Evolutionary conservation across 305 asterid species (phyloP).

Genomic region (Fraxinus angustifolia): DNA sequence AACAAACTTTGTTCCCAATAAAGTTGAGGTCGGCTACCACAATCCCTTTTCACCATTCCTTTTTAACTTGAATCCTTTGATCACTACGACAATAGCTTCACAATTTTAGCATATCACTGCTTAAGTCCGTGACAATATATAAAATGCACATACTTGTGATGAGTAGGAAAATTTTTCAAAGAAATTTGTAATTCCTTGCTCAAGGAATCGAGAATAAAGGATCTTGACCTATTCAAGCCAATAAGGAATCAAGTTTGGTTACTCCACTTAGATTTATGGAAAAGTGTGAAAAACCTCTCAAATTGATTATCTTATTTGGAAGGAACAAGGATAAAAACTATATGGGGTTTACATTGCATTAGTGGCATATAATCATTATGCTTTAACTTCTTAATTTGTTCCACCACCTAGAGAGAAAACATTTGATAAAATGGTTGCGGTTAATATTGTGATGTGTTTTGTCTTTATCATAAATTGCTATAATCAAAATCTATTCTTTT

Average conservation of each 20-base stretch:
- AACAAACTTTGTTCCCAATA: not conserved
- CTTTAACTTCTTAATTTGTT: not conserved
- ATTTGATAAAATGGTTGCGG: not conserved
- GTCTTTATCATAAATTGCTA: not conserved
- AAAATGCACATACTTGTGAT: not conserved
- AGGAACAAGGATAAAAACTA: not conserved
- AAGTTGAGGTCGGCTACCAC: not conserved
- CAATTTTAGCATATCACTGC: not conserved
- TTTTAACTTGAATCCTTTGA: not conserved
- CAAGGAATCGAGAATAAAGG: not conserved
- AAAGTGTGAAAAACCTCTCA: not conserved
- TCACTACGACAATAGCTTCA: not conserved
- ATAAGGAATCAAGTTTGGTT: not conserved
- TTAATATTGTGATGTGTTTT: not conserved
- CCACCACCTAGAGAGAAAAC: not conserved
- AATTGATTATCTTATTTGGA: not conserved
- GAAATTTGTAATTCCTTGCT: not conserved
- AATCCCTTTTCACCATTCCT: not conserved
- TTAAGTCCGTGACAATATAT: not conserved
- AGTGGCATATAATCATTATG: not conserved
- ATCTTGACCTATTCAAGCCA: not conserved
- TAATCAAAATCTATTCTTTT: not conserved
- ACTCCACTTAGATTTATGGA: not conserved
- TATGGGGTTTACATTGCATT: not conserved
- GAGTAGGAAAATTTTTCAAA: not conserved